Evolutionary conservation across 2,329 filamentous ascomycete species (phyloP).

Genomic region (Chrysosphaeria jannelii): DNA sequence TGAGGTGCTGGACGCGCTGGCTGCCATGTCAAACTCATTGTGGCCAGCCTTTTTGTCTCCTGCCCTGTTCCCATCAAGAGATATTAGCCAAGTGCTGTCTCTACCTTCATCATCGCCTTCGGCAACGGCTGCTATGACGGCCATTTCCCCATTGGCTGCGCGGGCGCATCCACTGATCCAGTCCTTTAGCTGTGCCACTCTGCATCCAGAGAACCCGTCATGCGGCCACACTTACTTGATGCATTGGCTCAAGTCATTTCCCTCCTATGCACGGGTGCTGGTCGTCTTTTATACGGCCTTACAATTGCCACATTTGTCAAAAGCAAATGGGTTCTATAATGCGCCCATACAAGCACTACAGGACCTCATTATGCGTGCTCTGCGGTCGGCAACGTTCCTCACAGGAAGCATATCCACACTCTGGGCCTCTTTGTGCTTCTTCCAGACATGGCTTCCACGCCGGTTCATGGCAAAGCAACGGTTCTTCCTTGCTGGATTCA

Average conservation of each 20-base stretch:
- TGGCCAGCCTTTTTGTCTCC: constrained; percentile 79
- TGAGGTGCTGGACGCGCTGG: constrained; percentile 54
- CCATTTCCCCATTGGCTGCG: constrained; percentile 49
- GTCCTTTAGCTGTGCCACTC: constrained; percentile 60
- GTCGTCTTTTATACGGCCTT: constrained; percentile 43
- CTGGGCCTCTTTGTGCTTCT: constrained; percentile 75
- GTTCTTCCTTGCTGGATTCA: constrained; percentile 67
- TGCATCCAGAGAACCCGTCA: constrained; percentile 68
- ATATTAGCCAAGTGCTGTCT: constrained; percentile 21
- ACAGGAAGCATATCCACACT: constrained; percentile 60
- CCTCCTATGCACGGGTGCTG: constrained; percentile 47
- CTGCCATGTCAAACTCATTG: constrained; percentile 46
- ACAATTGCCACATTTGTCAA: constrained; percentile 30
- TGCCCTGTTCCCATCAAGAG: constrained; percentile 50
- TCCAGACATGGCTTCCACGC: constrained; percentile 50
- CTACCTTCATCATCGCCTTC: constrained; percentile 34
- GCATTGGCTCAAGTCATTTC: constrained; percentile 65
- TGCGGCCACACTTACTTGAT: constrained; percentile 67
- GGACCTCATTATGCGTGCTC: constrained; percentile 31
- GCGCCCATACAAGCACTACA: constrained; percentile 38
- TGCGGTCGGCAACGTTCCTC: constrained; percentile 48
- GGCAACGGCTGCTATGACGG: constrained; percentile 15
- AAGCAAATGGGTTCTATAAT: constrained; percentile 23
- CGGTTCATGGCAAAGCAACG: constrained; percentile 50
- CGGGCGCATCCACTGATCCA: constrained; percentile 67